Base-by-base conservation (phyloP, 768 basidiomycete species). In the Suillus sp. region DNA sequence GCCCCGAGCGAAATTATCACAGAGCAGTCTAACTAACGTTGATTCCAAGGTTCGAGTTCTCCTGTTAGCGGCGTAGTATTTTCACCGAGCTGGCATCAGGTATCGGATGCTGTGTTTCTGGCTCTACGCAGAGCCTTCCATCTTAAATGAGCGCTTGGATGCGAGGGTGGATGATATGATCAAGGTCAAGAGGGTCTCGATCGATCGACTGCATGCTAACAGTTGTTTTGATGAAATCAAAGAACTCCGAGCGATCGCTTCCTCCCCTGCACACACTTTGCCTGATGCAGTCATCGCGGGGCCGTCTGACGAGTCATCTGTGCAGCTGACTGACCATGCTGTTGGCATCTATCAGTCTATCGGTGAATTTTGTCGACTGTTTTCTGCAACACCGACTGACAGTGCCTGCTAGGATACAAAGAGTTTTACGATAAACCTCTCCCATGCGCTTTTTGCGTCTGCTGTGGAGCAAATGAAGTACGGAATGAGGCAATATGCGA, bases 261-360 rank as follows among this genome's bases (percentile, higher is more conserved):
- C 67, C 35, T 63, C 64, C 6, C 27, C 27, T 30, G 10, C 5
- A 51, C 2, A 18, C 5, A 32, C 18, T 30, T 48, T 61, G 1
- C 53, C 47, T 40, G 34, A 50, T 27, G 20, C 59, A 45, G 22
- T 5, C 20, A 22, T 50, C 11, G 27, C 32, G 25, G 32, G 54
- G 7, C 62, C 50, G 2, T 40, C 22, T 20, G 40, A 62, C 22
- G 20, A 40, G 37, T 34, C 37, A 1, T 60, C 67, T 37, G 60
- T 65, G 16, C 59, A 65, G 14, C 63, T 74, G n/a, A 56, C 54
- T 37, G 85, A 95, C 70, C 90, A 87, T 69, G 92, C 92, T 0
- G 75, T 89, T 10, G 96, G 97, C 1, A 91, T 99, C 62, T 98
- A 92, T 75, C 97, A 99, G 73, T n/a, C n/a, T n/a, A n/a, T n/a